These are phyloP conservation scores for Penicillium herquei DNA, from an alignment of 495 filamentous ascomycete species.

Conservation along the genomic window DNA sequence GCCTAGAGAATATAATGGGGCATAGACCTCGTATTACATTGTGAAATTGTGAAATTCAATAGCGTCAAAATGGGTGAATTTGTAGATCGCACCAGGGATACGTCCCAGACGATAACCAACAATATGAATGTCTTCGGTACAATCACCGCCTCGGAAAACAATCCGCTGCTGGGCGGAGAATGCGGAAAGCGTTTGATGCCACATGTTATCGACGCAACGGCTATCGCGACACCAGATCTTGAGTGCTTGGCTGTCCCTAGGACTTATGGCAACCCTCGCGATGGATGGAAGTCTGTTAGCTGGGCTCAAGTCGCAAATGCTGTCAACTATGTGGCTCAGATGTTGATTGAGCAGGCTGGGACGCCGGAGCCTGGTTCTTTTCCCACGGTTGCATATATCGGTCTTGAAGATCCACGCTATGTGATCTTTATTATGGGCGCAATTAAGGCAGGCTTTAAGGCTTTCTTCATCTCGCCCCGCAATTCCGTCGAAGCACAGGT, in stretches of 20 bases:
- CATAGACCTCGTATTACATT: not conserved
- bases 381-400: conserved; percentile 38
- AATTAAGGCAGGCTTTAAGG: conserved; percentile 31
- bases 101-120: conserved; percentile 1
- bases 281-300: conserved; percentile 27
- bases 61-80: conserved; percentile 4
- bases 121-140: not conserved
- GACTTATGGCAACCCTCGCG: conserved; percentile 9
- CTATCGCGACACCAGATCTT: conserved; percentile 12
- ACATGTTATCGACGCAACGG: conserved; percentile 16
- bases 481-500: conserved; percentile 39
- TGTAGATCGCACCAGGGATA: conserved; percentile 1
- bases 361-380: conserved; percentile 6
- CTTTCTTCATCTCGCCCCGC: conserved; percentile 36
- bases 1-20: not conserved
- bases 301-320: conserved; percentile 30
- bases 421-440: conserved; percentile 34
- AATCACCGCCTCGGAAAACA: not conserved
- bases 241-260: conserved; percentile 14
- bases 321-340: conserved; percentile 40
- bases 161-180: conserved; percentile 9
- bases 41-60: not conserved
- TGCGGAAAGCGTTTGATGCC: conserved; percentile 18
- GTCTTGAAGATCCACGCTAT: conserved; percentile 36
- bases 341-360: conserved; percentile 34